Evolutionary conservation across 106 monocot species (phyloP).

Genomic region (Dioscorea dumetorum): DNA sequence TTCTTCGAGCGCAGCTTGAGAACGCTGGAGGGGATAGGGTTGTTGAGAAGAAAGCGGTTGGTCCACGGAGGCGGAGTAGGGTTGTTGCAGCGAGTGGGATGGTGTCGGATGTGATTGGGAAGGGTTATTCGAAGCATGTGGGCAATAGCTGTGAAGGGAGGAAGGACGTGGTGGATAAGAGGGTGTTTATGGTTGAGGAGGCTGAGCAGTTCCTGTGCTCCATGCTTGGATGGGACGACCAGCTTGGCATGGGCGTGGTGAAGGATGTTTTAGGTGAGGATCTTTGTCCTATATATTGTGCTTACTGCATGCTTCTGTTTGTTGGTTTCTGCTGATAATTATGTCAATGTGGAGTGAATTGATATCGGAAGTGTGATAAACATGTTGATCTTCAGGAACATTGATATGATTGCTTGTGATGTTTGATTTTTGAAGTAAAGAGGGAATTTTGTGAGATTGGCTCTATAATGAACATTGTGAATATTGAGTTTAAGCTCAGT

Average conservation of each 20-base stretch:
- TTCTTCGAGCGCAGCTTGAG: constrained; percentile 44
- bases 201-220: constrained; percentile 70
- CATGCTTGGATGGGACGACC: constrained; percentile 53
- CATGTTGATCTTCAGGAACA: not conserved
- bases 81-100: constrained; percentile 43
- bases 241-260: constrained; percentile 62
- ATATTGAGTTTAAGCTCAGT: no score
- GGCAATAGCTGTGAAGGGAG: constrained; percentile 1
- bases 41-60: not conserved
- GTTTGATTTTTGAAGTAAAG: not conserved
- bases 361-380: not conserved
- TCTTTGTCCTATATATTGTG: not conserved
- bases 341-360: not conserved
- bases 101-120: constrained; percentile 66
- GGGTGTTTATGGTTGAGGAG: constrained; percentile 23
- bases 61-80: constrained; percentile 29
- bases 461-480: no score
- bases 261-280: constrained; percentile 71
- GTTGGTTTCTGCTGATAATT: not conserved
- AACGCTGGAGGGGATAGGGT: constrained; percentile 9
- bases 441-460: no score
- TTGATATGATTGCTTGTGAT: not conserved
- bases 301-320: not conserved
- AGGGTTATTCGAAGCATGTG: constrained; percentile 27
- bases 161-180: constrained; percentile 7